phyloP scores from a whole-genome alignment of 1,139 yeast genomes.

The Blastobotrys illinoisensis region DNA sequence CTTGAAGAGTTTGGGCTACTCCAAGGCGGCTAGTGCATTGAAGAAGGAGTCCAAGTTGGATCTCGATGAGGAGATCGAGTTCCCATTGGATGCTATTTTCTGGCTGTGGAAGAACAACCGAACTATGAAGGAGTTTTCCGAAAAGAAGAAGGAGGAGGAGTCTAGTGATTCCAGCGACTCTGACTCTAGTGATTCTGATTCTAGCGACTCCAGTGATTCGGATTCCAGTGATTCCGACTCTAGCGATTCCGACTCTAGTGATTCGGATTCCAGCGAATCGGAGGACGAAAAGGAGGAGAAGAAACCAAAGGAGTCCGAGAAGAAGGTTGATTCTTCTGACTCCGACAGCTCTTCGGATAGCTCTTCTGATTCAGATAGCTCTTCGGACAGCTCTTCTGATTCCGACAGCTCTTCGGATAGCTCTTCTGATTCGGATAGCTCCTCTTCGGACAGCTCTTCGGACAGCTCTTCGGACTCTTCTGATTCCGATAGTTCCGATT shows the following conservation, averaged over 20 bases:
- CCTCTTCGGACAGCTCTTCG: background rate
- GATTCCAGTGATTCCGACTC: constrained; percentile 18
- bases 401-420: background rate
- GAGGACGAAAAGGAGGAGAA: constrained; percentile 15
- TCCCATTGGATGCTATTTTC: constrained; percentile 21
- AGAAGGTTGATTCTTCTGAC: constrained; percentile 14
- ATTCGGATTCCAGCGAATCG: constrained; percentile 22
- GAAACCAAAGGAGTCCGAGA: constrained; percentile 4
- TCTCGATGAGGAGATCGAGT: constrained; percentile 13
- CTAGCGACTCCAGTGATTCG: constrained; percentile 23
- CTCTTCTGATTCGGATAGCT: background rate
- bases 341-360: too few relatives aligned
- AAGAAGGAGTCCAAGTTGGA: constrained; percentile 16
- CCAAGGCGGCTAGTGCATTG: constrained; percentile 26
- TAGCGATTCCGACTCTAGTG: constrained; percentile 27
- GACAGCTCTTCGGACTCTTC: constrained; percentile 20
- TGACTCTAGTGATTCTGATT: constrained; percentile 17
- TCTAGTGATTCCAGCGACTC: constrained; percentile 16
- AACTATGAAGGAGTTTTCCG: constrained; percentile 25
- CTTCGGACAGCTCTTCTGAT: background rate
- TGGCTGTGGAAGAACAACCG: constrained; percentile 24
- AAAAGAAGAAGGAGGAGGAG: constrained; percentile 21
- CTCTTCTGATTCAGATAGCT: too few relatives aligned
- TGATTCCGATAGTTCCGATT: constrained; percentile 22
- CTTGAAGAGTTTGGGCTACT: constrained; percentile 21